A percentile compares a stretch with the other conserved stretches of the same genome.
Evolutionary conservation across 2,329 filamentous ascomycete species (phyloP).

Genomic region (Macrophomina tecta): DNA sequence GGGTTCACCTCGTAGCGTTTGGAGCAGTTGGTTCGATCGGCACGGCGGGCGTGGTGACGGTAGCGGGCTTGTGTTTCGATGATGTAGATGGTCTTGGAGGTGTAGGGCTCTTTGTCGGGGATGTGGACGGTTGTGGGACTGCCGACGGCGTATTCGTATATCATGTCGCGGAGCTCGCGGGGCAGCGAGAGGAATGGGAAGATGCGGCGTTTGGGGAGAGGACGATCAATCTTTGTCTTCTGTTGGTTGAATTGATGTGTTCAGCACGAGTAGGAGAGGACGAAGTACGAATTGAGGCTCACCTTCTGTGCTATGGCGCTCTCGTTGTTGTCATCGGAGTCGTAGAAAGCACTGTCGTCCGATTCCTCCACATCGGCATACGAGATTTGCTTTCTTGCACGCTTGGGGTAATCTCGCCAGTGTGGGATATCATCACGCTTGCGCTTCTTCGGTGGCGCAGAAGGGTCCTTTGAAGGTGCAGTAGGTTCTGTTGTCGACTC

Average conservation of each 20-base stretch:
- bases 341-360: constrained; percentile 18
- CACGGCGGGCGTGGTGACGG: neutral
- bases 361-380: constrained; percentile 11
- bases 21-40: too few relatives aligned
- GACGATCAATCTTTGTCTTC: constrained; percentile 1
- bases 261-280: neutral
- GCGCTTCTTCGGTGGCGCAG: neutral
- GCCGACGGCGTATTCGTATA: constrained; percentile 39
- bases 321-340: constrained; percentile 1
- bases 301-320: neutral
- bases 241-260: neutral
- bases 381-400: neutral
- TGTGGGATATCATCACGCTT: neutral
- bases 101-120: too few relatives aligned
- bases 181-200: constrained; percentile 45
- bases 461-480: neutral
- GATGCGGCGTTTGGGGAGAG: constrained; percentile 39
- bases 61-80: neutral
- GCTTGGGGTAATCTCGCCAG: neutral
- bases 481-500: neutral
- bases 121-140: constrained; percentile 34
- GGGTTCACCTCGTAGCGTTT: neutral
- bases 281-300: neutral
- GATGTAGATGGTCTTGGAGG: neutral
- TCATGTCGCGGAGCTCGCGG: constrained; percentile 43